Evolutionary conservation across 768 basidiomycete genomes (phyloP).

Genomic region (Neoboletus subvelutipes): DNA sequence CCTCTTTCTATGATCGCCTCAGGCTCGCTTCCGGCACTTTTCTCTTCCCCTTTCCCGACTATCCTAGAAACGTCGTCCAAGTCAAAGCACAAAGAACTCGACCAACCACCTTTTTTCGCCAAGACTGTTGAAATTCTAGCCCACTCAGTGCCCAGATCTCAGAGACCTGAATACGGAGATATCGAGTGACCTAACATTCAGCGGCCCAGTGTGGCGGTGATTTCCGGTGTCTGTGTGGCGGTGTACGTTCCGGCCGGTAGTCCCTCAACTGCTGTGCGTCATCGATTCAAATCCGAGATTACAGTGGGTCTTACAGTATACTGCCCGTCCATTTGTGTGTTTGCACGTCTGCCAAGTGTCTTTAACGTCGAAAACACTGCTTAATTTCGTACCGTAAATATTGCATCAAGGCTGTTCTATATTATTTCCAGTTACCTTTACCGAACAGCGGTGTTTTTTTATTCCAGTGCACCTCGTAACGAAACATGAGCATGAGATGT

Average conservation of each 20-base stretch:
- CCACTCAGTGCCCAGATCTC: background rate
- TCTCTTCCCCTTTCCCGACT: slow-evolving; percentile 6
- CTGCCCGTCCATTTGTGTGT: background rate
- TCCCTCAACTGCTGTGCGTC: background rate
- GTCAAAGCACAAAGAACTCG: background rate
- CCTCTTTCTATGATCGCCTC: slow-evolving; percentile 8
- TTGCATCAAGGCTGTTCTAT: background rate
- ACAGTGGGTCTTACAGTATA: background rate
- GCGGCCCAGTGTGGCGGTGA: slow-evolving; percentile 8
- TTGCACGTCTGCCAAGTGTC: background rate
- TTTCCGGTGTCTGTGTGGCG: slow-evolving; percentile 11
- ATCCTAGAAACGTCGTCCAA: slow-evolving; percentile 15
- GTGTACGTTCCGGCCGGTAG: slow-evolving; percentile 7
- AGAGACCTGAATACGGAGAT: background rate
- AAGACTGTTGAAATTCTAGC: background rate
- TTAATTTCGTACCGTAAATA: background rate
- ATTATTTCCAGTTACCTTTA: background rate
- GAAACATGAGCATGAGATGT: background rate
- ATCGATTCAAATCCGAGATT: background rate
- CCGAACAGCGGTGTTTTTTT: background rate
- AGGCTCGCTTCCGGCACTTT: slow-evolving; percentile 19
- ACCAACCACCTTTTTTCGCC: background rate
- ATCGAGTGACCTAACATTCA: background rate
- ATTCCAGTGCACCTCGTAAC: background rate
- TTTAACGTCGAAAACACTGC: background rate